A percentile compares a stretch with the other conserved stretches of the same genome.
Conservation (phyloP, 306 rosid genomes). For the Erythrophleum fordii region DNA sequence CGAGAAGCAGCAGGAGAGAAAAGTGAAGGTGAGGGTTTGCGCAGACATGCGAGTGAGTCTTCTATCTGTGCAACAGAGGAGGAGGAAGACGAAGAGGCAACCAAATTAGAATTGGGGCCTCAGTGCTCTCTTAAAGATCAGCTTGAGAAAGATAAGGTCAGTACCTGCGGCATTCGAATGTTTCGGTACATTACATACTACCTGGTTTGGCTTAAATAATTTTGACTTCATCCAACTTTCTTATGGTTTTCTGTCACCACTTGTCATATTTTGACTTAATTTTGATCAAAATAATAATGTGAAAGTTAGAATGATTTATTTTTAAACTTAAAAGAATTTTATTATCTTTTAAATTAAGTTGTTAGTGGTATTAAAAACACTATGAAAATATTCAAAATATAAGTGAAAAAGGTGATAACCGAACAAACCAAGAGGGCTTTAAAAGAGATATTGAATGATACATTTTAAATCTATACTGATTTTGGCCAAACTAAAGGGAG, state of each 20-base stretch:
- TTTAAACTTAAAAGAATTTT: neutral
- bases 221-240: neutral
- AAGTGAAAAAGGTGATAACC: neutral
- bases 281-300: neutral
- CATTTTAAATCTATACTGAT: neutral
- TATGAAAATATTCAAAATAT: neutral
- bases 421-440: neutral
- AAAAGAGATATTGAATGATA: neutral
- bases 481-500: neutral
- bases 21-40: constrained; percentile 33
- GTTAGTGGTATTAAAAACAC: neutral
- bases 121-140: constrained; percentile 78
- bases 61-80: constrained; percentile 61
- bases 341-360: neutral
- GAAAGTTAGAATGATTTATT: neutral
- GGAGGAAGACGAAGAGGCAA: constrained; percentile 57
- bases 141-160: constrained; percentile 87
- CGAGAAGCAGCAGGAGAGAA: constrained; percentile 1
- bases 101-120: constrained; percentile 72
- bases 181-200: neutral
- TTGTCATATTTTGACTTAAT: neutral
- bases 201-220: neutral
- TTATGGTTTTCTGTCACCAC: neutral
- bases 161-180: neutral
- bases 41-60: constrained; percentile 55